Evolutionary conservation across 345 rosid species (phyloP), one percentile per base, ranked within the genome.

Genomic region (Rhodamnia rubescens): DNA sequence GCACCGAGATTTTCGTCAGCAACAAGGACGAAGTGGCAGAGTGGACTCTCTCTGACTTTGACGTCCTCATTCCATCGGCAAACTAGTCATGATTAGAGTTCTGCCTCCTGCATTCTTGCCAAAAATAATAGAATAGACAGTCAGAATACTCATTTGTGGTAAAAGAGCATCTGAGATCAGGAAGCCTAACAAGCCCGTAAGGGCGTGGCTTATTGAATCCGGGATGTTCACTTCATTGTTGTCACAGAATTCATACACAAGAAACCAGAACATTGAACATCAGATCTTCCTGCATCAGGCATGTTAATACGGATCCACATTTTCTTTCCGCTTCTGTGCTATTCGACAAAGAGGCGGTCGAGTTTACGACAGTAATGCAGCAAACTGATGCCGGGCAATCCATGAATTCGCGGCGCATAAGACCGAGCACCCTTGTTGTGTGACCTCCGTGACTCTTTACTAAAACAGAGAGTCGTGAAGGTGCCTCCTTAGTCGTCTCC

Each of bases 21-120:
- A 50, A 84, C 81, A 84, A 88, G 88, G 90, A 90, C 40, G 94
- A 91, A 84, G 88, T 83, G 58, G 95, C 94, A 59, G 96, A 95
- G 83, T 92, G 96, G 95, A 81, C 88, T 59, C 83, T 93, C 78
- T 89, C 92, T 61, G 95, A 93, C 83, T 94, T 94, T 21, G 91
- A 94, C 81, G 93, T 94, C 83, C 81, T 90, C 69, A 32, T 92
- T 32, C 85, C 90, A 55, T 13, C 51, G 21, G 21, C 53, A 12
- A 29, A 13, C 44, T 11, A 26, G 40, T 53, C 57, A 3, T 47
- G 78, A 81, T 36, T 20, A 21, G 32, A 21, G 85, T n/a, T 57
- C 42, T 50, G 53, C 27, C 53, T 51, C 53, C 42, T 53, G 42
- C 55, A 50, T 82, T 59, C 36, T 57, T 50, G 36, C 83, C 36